Percentiles rank a stretch among this genome's conserved stretches.
phyloP scores from a whole-genome alignment of 2,329 filamentous ascomycete genomes.

The Paraconiothyrium sp. region DNA sequence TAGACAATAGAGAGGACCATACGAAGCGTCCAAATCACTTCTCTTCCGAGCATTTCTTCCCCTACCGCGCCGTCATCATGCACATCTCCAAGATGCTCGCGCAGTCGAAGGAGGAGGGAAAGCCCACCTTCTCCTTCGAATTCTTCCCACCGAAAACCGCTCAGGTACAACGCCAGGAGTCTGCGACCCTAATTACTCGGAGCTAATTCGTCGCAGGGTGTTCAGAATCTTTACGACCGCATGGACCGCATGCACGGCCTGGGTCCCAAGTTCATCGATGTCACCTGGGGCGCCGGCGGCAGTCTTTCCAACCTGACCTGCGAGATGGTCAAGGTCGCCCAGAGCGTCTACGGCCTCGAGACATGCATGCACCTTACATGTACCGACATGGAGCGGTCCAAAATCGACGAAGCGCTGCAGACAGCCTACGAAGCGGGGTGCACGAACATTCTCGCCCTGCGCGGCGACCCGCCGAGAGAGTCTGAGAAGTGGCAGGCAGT shows the following conservation, averaged over 20 bases:
- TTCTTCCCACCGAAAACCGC: constrained; percentile 99
- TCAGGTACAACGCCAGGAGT: constrained; percentile 58
- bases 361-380: constrained; percentile 99
- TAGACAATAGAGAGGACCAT: constrained; percentile 1
- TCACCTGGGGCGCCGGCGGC: constrained; percentile 97
- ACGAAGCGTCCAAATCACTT: constrained; percentile 5
- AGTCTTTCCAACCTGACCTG: constrained; percentile 90
- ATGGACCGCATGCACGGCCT: constrained; percentile 99
- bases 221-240: constrained; percentile 98
- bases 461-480: constrained; percentile 92
- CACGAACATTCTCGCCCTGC: constrained; percentile 93
- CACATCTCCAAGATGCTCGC: constrained; percentile 93
- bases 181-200: background rate
- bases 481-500: constrained; percentile 92
- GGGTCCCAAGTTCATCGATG: constrained; percentile 94
- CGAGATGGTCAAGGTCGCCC: constrained; percentile 96
- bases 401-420: constrained; percentile 87
- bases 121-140: constrained; percentile 96
- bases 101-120: constrained; percentile 79
- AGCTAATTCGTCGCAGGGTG: constrained; percentile 63
- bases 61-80: constrained; percentile 74
- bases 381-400: constrained; percentile 94
- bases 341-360: constrained; percentile 94
- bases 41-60: constrained; percentile 9
- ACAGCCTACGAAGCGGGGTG: constrained; percentile 94